Evolutionary conservation across 768 basidiomycete genomes (phyloP).

Genomic region (Suillus subaureus): DNA sequence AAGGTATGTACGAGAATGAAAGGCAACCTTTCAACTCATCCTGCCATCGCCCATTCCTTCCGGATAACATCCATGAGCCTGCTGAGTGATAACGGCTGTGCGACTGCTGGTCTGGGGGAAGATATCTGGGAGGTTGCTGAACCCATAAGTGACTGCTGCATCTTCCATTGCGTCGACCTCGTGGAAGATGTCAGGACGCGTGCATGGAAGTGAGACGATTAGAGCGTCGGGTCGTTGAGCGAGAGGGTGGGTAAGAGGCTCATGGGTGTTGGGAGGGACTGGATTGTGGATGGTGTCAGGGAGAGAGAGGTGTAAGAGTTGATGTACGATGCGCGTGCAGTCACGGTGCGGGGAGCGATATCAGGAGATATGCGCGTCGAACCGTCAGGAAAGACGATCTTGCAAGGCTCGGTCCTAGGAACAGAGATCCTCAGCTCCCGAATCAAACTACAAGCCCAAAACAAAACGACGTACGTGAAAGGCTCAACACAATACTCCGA

Average conservation of each 20-base stretch:
- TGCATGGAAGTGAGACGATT: slow-evolving; percentile 80
- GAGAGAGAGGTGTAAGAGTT: slow-evolving; percentile 93
- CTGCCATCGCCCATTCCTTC: slow-evolving; percentile 89
- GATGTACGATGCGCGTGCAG: slow-evolving; percentile 85
- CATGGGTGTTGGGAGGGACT: too few relatives aligned
- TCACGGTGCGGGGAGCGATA: slow-evolving; percentile 68
- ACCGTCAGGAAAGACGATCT: slow-evolving; percentile 79
- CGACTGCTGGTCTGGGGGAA: slow-evolving; percentile 93
- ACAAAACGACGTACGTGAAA: slow-evolving; percentile 69
- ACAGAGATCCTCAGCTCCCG: background rate
- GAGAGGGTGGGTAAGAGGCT: too few relatives aligned
- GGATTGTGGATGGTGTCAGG: slow-evolving; percentile 65
- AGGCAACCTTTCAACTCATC: slow-evolving; percentile 95
- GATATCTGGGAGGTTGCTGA: slow-evolving; percentile 90
- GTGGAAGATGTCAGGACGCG: slow-evolving; percentile 97
- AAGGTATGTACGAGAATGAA: slow-evolving; percentile 76
- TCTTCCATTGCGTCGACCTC: slow-evolving; percentile 99
- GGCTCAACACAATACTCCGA: slow-evolving; percentile 93
- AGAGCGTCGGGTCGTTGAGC: slow-evolving; percentile 65
- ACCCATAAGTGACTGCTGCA: slow-evolving; percentile 95
- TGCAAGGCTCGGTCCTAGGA: slow-evolving; percentile 89
- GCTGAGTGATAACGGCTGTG: slow-evolving; percentile 87
- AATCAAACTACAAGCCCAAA: background rate
- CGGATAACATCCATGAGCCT: slow-evolving; percentile 88
- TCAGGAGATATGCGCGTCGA: slow-evolving; percentile 77